Base-by-base conservation (phyloP, 2,329 filamentous ascomycete species). In the Sarocladium brachiariae region DNA sequence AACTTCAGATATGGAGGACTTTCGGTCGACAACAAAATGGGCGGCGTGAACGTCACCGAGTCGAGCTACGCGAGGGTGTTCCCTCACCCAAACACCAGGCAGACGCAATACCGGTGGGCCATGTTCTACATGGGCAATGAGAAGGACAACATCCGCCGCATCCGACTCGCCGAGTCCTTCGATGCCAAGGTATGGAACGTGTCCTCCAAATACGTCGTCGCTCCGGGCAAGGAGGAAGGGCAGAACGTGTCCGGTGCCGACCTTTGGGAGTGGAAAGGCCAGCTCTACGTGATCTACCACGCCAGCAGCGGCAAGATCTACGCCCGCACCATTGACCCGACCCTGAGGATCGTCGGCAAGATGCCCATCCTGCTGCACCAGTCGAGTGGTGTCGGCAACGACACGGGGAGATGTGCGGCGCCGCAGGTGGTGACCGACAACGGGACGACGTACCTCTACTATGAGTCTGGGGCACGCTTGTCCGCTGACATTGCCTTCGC, bases 41-140 rank as follows among this genome's bases (percentile, higher is more conserved):
- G 56, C 11, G 59, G 59, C 0, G 37, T 58, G 8, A 45, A 49
- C 6, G 58, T 59, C 2, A 61, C 59, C 0, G 59, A 61, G 13
- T 54, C 59, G 3, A 61, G 59, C 35, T 61, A 61, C 35, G 59
- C 59, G 0, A 59, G 59, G 7, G 59, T 61, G 7, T 61, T 61
- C 45, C 9, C 34, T 4, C 59, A 61, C 30, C 59, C 54, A 1
- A 53, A 61, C 19, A 2, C 54, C 2, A 31, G 35, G 0, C 25
- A 30, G 25, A 60, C 58, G 13, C 51, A 47, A 0, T 61, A 58
- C 38, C 41, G 47, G 0, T 61, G 59, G 14, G 59, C 54, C 31
- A 61, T 61, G 59, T 61, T 61, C 25, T 61, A 61, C 51, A 61
- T 61, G 59, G 59, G 43, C 43, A 61, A 61, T 21, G 59, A 61